Evolutionary conservation across 495 filamentous ascomycete genomes (phyloP), one percentile per base, ranked within the genome.

Genomic region (Aspergillus nanangensis): DNA sequence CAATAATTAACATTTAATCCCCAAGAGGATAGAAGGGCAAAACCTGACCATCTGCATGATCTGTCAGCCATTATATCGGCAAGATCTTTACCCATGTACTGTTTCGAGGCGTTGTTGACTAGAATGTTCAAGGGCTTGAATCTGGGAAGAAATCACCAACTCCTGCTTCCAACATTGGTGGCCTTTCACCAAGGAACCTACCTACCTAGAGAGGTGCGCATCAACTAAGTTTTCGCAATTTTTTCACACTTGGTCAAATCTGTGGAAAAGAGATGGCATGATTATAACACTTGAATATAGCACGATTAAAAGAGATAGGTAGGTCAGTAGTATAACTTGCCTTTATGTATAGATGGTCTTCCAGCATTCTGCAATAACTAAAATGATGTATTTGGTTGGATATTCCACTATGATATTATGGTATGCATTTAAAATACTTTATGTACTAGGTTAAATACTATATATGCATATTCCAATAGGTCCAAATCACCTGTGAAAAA

Each of bases 91-190:
- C 69, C 77, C 54, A 75, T 68, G 18, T 69, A 63, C 57, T 82
- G 78, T 51, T 72, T 76, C 1, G 75, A 71, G 7, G 80, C 82
- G 52, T 83, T 84, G 58, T 85, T 84, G 49, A 82, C 74, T 7
- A 83, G 66, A 8, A 82, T 67, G 47, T 82, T 72, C 54, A 84
- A 52, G 5, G 47, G 52, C 24, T 76, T 68, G 38, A 62, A 74
- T 24, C 71, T 72, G 36, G 24, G 10, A 2, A 5, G 17, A 10
- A n/a, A 5, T 40, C 21, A 40, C 20, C 3, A 1, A n/a, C 21
- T 4, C 21, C 2, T 23, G 1, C 8, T 22, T 38, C n/a, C 13
- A 17, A 10, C 9, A 18, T 38, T 13, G 13, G 1, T 31, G 27
- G 7, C 33, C 20, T 9, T 8, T 18, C n/a, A n/a, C 15, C 14